These are phyloP conservation scores for Hymenoscyphus fraxineus DNA, from an alignment of 2,329 filamentous ascomycete genomes.

Conservation along the genomic window DNA sequence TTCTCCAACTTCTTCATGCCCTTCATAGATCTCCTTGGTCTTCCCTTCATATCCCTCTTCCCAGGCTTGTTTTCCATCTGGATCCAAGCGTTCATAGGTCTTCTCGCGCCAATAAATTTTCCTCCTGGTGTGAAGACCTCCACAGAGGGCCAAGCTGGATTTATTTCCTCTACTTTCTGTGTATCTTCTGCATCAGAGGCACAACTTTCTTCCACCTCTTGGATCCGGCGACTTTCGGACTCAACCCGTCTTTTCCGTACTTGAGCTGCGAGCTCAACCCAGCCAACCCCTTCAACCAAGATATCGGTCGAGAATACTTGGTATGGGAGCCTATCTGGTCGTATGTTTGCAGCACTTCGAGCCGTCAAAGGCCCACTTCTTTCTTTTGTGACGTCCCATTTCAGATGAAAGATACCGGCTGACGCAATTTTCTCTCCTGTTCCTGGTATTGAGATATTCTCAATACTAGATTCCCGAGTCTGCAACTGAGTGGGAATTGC, in stretches of 20 bases:
- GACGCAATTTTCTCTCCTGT: constrained; percentile 56
- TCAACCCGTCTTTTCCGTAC: constrained; percentile 55
- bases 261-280: constrained; percentile 85
- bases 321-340: constrained; percentile 70
- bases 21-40: constrained; percentile 70
- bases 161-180: constrained; percentile 20
- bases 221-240: constrained; percentile 9
- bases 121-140: constrained; percentile 85
- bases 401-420: constrained; percentile 72
- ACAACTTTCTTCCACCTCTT: constrained; percentile 7
- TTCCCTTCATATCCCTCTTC: constrained; percentile 46
- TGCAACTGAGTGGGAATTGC: constrained; percentile 70
- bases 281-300: constrained; percentile 86
- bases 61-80: constrained; percentile 51
- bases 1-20: constrained; percentile 48
- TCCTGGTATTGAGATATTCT: constrained; percentile 59
- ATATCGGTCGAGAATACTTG: constrained; percentile 77
- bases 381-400: constrained; percentile 77
- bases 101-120: constrained; percentile 65
- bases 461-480: constrained; percentile 54
- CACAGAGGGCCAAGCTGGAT: constrained; percentile 60
- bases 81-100: constrained; percentile 69
- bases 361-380: constrained; percentile 71
- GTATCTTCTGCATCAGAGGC: constrained; percentile 13
- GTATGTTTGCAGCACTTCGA: constrained; percentile 57